Base-by-base conservation (phyloP, 1,139 yeast species). In the Yamadazyma oceani region DNA sequence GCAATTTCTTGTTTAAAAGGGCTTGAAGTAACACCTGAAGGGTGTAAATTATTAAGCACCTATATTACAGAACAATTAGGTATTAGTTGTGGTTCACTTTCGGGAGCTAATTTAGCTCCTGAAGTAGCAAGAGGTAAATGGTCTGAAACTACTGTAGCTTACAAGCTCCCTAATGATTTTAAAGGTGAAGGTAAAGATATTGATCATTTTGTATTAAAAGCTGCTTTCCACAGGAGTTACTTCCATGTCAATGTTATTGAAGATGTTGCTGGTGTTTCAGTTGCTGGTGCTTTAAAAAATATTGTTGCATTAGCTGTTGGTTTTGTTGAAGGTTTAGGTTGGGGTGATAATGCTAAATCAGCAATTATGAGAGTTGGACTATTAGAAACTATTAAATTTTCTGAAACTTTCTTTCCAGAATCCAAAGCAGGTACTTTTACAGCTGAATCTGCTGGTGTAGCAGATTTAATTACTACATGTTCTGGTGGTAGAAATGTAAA, bases 311-410 rank as follows among this genome's bases (percentile, higher is more conserved):
- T 68, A 41, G 72, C 75, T 8, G 77, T 69, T 17, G 77, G 77
- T 5, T 69, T 71, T 38, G 76, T 71, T 26, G 75, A 69, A 47
- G 77, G 77, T 21, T 58, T 61, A 39, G 74, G 74, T 17, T 71
- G 77, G 77, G 77, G 77, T 47, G 77, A 71, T 52, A 71, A 71
- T 46, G 77, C 77, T 35, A 71, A 71, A 52, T 66, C 75, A 12
- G 77, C 76, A 32, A 63, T 71, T 39, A 71, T 71, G 77, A 58
- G 77, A 51, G 64, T 69, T 37, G 77, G 77, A 3, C 58, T 71
- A 38, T 52, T 63, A 41, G 77, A 71, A 50, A 69, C 62, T 38
- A 69, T 71, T 48, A 59, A 60, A 38, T 71, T 71, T 43, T 66
- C 75, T 15, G 57, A 59, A 40, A 58, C 55, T 23, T 69, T 68